Base-by-base conservation (phyloP, 1,284 basidiomycete species). In the Tetrapyrgos nigripes region DNA sequence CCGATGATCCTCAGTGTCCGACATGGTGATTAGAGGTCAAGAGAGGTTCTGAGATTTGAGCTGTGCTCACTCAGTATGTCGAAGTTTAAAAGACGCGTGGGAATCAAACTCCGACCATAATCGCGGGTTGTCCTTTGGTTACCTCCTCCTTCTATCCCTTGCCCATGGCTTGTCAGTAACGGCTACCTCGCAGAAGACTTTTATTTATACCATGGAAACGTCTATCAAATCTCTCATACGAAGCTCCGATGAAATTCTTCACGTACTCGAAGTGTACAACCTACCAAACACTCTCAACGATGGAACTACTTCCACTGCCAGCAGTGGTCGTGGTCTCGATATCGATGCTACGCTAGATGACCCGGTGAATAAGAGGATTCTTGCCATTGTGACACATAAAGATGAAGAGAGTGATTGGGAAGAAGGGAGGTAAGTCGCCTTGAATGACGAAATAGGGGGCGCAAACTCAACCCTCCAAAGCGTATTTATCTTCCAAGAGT, bases 1-100 rank as follows among this genome's bases (percentile, higher is more conserved):
- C 31, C 28, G 72, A 21, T 79, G 77, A 55, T 83, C 83, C 31
- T 85, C 85, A 24, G 77, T 62, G 72, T 86, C 83, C 5, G 83
- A 85, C 85, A 85, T 84, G 63, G 66, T 73, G 62, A 62, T 62
- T 29, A 54, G 58, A 59, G 24, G 37, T n/a, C 17, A 40, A 40
- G 37, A 40, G 37, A 33, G 37, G 4, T 17, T 40, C 19, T 9
- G 37, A 11, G 19, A 40, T n/a, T n/a, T n/a, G 37, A 40, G 37
- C 14, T 14, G 19, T 11, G 13, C 4, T 11, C 14, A 40, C 37
- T 40, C 19, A n/a, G 6, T 9, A 8, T 5, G 37, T 33, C 31
- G 19, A 40, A 40, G 4, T 5, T 17, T 5, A n/a, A 40, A n/a
- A 40, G 17, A 17, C 37, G 37, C 37, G 37, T 40, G 14, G 8